phyloP scores from a whole-genome alignment of 306 rosid genomes.

The Quercus engelmannii region DNA sequence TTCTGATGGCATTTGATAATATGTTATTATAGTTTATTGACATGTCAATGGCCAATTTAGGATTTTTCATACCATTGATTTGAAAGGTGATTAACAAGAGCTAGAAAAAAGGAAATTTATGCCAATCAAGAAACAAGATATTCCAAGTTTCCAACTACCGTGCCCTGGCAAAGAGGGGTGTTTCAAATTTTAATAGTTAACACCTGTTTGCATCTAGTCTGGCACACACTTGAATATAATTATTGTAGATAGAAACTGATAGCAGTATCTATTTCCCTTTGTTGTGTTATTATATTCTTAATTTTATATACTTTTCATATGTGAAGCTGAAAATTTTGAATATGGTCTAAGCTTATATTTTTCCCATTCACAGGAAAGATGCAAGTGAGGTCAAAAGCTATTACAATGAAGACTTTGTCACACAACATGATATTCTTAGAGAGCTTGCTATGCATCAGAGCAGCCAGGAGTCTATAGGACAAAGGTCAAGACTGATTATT shows the following conservation, averaged over 20 bases:
- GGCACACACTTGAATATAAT: not conserved
- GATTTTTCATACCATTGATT: not conserved
- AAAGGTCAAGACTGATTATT: constrained; percentile 44
- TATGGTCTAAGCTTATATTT: not conserved
- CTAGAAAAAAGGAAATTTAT: not conserved
- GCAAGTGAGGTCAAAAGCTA: constrained; percentile 19
- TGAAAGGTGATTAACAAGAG: not conserved
- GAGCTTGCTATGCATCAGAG: constrained; percentile 52
- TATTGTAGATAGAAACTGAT: not conserved
- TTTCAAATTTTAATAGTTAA: not conserved
- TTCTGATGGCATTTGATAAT: not conserved
- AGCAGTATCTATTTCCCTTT: not conserved
- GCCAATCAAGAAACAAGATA: too few species aligned
- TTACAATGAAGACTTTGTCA: constrained; percentile 45
- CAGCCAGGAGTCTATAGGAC: constrained; percentile 18
- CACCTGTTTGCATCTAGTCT: not conserved
- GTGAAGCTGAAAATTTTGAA: not conserved
- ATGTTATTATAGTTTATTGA: not conserved
- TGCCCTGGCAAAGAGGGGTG: not conserved
- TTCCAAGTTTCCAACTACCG: too few species aligned
- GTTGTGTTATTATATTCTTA: not conserved
- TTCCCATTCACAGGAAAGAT: constrained; percentile 34
- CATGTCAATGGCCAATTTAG: not conserved
- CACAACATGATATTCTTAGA: constrained; percentile 54
- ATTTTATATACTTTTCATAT: not conserved